Evolutionary conservation across 139 green algal species (phyloP).

Genomic region (Pleodorina starrii): DNA sequence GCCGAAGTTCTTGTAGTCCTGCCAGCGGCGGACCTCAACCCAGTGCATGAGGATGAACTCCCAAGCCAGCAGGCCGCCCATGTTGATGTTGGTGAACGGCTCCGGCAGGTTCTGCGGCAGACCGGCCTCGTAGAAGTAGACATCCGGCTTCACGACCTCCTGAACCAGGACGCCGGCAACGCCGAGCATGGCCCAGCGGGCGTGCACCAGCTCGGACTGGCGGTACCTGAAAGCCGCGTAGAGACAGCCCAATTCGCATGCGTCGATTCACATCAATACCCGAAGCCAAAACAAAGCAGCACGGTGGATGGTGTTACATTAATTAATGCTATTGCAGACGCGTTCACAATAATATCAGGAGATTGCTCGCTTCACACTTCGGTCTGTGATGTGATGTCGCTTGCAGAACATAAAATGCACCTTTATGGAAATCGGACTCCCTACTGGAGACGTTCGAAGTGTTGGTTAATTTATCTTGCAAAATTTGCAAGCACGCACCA

Average conservation of each 20-base stretch:
- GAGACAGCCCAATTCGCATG: too few species aligned
- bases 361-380: too few species aligned
- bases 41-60: constrained; percentile 89
- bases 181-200: constrained; percentile 80
- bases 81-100: constrained; percentile 85
- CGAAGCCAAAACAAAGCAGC: too few species aligned
- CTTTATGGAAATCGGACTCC: too few species aligned
- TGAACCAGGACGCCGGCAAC: constrained; percentile 76
- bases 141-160: constrained; percentile 73
- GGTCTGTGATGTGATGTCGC: too few species aligned
- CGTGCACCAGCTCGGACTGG: constrained; percentile 84
- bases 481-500: constrained; percentile 73
- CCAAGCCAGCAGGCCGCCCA: constrained; percentile 81
- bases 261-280: too few species aligned
- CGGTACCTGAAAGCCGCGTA: constrained; percentile 78
- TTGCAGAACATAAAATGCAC: too few species aligned
- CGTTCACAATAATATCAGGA: too few species aligned
- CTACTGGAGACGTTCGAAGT: too few species aligned
- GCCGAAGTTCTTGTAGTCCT: constrained; percentile 89
- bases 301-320: too few species aligned
- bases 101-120: constrained; percentile 79
- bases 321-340: too few species aligned
- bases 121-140: constrained; percentile 84
- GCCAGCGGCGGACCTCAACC: constrained; percentile 86
- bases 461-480: too few species aligned